A percentile compares a stretch with the other conserved stretches of the same genome.
Evolutionary conservation across 225 moss, liverwort and hornwort genomes (phyloP).

Genomic region (Marchantia polymorpha): DNA sequence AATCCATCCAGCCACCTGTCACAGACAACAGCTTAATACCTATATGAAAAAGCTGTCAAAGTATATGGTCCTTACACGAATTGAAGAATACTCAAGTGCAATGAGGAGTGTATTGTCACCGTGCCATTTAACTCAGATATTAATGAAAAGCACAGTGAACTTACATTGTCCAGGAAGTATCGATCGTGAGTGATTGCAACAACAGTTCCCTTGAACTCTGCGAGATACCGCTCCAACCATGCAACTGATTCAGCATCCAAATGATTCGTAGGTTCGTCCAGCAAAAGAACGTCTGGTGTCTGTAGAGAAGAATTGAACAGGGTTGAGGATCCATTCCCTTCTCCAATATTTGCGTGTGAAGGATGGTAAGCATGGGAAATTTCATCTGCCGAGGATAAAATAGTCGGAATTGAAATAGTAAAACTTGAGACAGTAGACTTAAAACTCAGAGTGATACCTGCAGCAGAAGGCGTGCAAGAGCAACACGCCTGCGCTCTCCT

Average conservation of each 20-base stretch:
- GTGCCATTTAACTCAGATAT: not conserved
- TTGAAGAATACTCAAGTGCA: not conserved
- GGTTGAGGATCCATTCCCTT: not conserved
- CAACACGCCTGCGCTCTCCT: slow-evolving; percentile 90
- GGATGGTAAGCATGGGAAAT: not conserved
- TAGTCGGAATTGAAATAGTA: too few species aligned
- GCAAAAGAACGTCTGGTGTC: slow-evolving; percentile 86
- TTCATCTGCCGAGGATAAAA: too few species aligned
- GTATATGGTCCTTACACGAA: not conserved
- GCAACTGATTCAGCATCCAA: slow-evolving; percentile 95
- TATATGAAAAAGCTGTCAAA: not conserved
- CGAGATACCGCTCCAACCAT: slow-evolving; percentile 89
- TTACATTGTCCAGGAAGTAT: slow-evolving; percentile 86
- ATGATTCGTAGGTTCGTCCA: slow-evolving; percentile 98
- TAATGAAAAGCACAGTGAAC: not conserved
- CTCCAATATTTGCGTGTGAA: not conserved
- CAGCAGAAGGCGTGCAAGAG: slow-evolving; percentile 88
- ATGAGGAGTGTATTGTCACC: not conserved
- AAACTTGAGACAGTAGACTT: not conserved
- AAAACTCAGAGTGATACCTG: slow-evolving; percentile 43
- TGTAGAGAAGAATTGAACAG: slow-evolving; percentile 23
- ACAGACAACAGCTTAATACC: not conserved
- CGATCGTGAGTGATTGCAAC: slow-evolving; percentile 96
- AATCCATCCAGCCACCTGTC: slow-evolving; percentile 95
- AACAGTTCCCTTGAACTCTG: slow-evolving; percentile 92